Evolutionary conservation across 345 rosid genomes (phyloP).

Genomic region (Conringia planisiliqua): DNA sequence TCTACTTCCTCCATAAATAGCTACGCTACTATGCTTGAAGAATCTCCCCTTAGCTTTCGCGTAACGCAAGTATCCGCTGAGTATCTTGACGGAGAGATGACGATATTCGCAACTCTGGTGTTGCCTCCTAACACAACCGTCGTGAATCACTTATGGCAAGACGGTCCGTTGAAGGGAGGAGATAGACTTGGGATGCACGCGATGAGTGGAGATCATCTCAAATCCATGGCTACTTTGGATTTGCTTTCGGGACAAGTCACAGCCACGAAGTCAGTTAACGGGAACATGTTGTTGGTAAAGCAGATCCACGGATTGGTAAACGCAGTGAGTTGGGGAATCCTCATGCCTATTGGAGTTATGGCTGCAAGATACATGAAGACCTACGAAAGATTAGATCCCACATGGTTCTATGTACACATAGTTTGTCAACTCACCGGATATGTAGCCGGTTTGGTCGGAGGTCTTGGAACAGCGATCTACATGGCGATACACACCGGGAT

Average conservation of each 20-base stretch:
- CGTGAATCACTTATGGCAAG: conserved; percentile 77
- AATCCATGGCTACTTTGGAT: conserved; percentile 56
- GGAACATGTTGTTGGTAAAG: conserved; percentile 11
- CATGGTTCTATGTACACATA: conserved; percentile 50
- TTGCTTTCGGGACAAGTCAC: conserved; percentile 52
- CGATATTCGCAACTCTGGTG: conserved; percentile 50
- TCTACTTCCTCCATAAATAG: conserved; percentile 36
- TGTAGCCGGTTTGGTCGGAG: conserved; percentile 40
- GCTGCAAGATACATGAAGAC: conserved; percentile 71
- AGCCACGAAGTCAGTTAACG: background rate
- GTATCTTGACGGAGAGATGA: conserved; percentile 36
- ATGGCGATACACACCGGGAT: conserved; percentile 20
- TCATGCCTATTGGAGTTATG: conserved; percentile 71
- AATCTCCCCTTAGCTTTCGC: conserved; percentile 38
- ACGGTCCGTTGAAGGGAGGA: conserved; percentile 48
- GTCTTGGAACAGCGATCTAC: conserved; percentile 31
- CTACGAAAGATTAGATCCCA: conserved; percentile 63
- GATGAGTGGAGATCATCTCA: conserved; percentile 48
- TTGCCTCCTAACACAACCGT: conserved; percentile 31
- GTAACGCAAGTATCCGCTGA: conserved; percentile 39
- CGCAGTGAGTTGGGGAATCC: conserved; percentile 62
- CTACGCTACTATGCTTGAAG: conserved; percentile 26
- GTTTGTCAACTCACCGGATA: conserved; percentile 42
- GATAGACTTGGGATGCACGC: conserved; percentile 40
- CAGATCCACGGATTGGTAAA: conserved; percentile 51